phyloP scores from a whole-genome alignment of 176 grass and related monocot species.

The Triticum aestivum region DNA sequence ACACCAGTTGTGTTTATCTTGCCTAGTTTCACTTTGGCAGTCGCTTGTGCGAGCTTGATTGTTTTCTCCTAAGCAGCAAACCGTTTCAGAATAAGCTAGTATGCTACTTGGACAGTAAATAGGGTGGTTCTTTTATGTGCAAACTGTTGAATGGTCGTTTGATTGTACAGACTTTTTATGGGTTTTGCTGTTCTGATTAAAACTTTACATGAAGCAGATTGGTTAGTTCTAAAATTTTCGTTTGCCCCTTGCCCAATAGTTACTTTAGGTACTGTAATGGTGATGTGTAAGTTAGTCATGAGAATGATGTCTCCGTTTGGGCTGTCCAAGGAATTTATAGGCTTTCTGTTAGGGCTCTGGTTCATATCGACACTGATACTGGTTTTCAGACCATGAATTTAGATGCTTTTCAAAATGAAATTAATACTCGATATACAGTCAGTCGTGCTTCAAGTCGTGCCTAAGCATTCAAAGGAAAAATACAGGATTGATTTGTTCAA shows the following conservation, averaged over 20 bases:
- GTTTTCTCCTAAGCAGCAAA: neutral
- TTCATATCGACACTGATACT: slow-evolving; percentile 9
- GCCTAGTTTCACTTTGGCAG: neutral
- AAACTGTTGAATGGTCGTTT: slow-evolving; percentile 12
- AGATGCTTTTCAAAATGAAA: neutral
- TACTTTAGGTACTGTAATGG: slow-evolving; percentile 10
- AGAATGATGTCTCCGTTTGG: slow-evolving; percentile 1
- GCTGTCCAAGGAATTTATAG: slow-evolving; percentile 14
- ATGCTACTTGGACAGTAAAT: neutral
- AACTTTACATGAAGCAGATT: neutral
- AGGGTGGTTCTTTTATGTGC: neutral
- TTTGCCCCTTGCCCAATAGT: neutral
- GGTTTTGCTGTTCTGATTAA: neutral
- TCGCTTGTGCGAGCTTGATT: slow-evolving; percentile 1
- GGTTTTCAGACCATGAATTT: slow-evolving; percentile 19
- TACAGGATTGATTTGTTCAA: neutral
- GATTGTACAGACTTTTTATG: neutral
- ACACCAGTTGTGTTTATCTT: neutral
- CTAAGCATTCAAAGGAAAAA: slow-evolving; percentile 24
- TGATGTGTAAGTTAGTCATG: slow-evolving; percentile 11
- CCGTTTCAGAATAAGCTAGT: neutral
- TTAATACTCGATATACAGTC: neutral
- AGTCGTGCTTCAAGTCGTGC: neutral
- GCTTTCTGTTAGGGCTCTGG: slow-evolving; percentile 22
- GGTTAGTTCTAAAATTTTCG: neutral